Evolutionary conservation across 225 moss, liverwort and hornwort genomes (phyloP), one percentile per base, ranked within the genome.

Genomic region (Lunularia cruciata): DNA sequence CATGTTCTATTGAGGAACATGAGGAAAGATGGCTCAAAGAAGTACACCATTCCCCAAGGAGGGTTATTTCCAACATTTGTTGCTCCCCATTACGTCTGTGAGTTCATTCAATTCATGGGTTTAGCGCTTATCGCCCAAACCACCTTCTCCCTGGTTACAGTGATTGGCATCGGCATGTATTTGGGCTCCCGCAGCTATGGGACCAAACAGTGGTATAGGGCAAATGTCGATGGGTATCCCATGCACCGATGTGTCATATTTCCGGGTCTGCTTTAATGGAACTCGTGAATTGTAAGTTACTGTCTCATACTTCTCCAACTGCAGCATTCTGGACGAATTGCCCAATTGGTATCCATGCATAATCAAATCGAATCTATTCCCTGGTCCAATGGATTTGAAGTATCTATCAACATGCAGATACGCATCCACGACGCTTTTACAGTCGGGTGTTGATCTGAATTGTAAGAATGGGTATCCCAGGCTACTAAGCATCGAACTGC

Each of bases 21-120:
- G 28, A 78, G 79, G 4, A 79, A 73, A 52, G 83, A 72, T 10
- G 81, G 72, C 8, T 72, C 37, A 20, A 81, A 74, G 48, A 71
- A 47, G 9, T 88, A 88, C 45, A 81, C 75, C 3, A 73, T 78
- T 12, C 88, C 88, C 22, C 72, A 75, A 28, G 86, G 88, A 19
- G 88, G 88, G 42, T 74, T 86, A 18, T 88, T 88, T 25, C 40
- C 73, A 30, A 14, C 78, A 16, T n/a, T 86, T 5, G 86, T 88
- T 27, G 83, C 79, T 73, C 88, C 88, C 5, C 88, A 88, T 65
- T 88, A 88, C 70, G 12, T 81, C 27, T 86, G 76, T 31, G 88
- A 88, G 73, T 73, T 83, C 0, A 33, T 79, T 8, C 63, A 36
- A 20, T 86, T 75, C 34, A 38, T 65, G 3, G 88, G 83, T 0